These are phyloP conservation scores for Knufia petricola DNA, from an alignment of 2,329 filamentous ascomycete species.

Conservation along the genomic window DNA sequence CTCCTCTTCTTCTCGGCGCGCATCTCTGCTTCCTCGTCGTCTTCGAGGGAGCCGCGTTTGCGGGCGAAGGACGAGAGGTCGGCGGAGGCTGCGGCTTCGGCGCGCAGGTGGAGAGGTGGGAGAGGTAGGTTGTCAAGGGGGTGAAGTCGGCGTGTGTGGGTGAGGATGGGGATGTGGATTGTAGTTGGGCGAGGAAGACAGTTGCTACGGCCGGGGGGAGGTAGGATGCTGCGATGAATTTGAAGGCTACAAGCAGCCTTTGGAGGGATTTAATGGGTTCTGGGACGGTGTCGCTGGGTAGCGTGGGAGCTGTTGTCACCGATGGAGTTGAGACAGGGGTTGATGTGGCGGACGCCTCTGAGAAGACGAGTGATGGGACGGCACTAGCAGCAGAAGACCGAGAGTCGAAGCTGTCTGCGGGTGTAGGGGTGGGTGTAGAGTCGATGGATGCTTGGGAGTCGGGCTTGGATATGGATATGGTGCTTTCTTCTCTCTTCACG, in stretches of 20 bases:
- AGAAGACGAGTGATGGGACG: slow-evolving; percentile 28
- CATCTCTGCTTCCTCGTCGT: slow-evolving; percentile 34
- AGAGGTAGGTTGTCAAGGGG: slow-evolving; percentile 61
- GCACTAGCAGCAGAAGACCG: slow-evolving; percentile 24
- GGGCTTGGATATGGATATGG: slow-evolving; percentile 18
- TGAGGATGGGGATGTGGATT: slow-evolving; percentile 28
- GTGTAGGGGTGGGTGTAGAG: slow-evolving; percentile 23
- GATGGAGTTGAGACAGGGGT: too few species aligned
- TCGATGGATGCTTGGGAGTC: slow-evolving; percentile 24
- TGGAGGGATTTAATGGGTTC: slow-evolving; percentile 35
- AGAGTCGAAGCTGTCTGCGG: slow-evolving; percentile 17
- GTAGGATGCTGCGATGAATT: slow-evolving; percentile 43
- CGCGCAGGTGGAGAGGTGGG: slow-evolving; percentile 55
- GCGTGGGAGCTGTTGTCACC: slow-evolving; percentile 26
- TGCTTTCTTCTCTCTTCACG: slow-evolving; percentile 50
- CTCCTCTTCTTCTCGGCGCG: slow-evolving; percentile 72
- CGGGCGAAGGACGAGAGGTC: slow-evolving; percentile 41
- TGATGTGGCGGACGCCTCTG: slow-evolving; percentile 30
- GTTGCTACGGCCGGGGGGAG: slow-evolving; percentile 32
- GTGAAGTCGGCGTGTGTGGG: slow-evolving; percentile 53
- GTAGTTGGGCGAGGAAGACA: slow-evolving; percentile 31
- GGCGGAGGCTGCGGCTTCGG: slow-evolving; percentile 61
- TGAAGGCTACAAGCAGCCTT: slow-evolving; percentile 40
- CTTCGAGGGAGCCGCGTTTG: slow-evolving; percentile 34
- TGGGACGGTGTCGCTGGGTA: slow-evolving; percentile 28